Conservation (phyloP, 352 stramenopile species). For the Phytophthora crassamura region DNA sequence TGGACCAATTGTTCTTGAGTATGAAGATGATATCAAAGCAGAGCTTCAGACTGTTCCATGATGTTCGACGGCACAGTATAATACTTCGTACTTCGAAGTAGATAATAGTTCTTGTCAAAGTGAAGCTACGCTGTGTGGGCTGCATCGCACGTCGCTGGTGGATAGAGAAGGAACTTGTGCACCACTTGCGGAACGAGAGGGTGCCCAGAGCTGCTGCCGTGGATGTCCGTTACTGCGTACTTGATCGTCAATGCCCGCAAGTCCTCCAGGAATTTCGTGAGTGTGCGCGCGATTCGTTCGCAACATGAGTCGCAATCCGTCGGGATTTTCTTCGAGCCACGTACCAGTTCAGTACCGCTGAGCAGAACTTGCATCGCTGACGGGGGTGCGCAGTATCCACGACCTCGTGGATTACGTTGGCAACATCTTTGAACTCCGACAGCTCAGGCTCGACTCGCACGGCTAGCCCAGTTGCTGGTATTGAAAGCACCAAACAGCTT, state of each 20-base stretch:
- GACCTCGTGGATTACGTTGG: constrained; percentile 14
- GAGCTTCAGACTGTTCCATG: constrained; percentile 14
- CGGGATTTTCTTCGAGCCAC: constrained; percentile 22
- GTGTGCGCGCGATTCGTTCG: constrained; percentile 23
- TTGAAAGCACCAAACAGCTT: constrained; percentile 8
- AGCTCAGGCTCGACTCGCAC: constrained; percentile 9
- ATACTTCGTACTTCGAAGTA: too few relatives aligned
- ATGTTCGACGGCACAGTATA: neutral
- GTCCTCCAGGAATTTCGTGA: constrained; percentile 27
- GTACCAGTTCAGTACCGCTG: constrained; percentile 18
- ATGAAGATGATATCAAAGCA: constrained; percentile 40
- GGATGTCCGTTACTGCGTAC: constrained; percentile 1
- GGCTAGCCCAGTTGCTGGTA: neutral
- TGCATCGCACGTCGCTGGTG: constrained; percentile 7
- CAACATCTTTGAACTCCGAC: constrained; percentile 20
- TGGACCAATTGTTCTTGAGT: constrained; percentile 44
- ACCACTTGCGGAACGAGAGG: constrained; percentile 18
- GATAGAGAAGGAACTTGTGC: constrained; percentile 24
- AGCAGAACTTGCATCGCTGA: constrained; percentile 23
- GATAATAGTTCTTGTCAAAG: too few relatives aligned
- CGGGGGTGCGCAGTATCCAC: constrained; percentile 10
- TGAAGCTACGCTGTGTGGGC: too few relatives aligned
- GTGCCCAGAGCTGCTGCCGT: constrained; percentile 17
- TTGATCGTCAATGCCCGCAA: constrained; percentile 13
- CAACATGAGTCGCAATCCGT: constrained; percentile 14